Evolutionary conservation across 768 basidiomycete genomes (phyloP).

Genomic region (Mycena pura): DNA sequence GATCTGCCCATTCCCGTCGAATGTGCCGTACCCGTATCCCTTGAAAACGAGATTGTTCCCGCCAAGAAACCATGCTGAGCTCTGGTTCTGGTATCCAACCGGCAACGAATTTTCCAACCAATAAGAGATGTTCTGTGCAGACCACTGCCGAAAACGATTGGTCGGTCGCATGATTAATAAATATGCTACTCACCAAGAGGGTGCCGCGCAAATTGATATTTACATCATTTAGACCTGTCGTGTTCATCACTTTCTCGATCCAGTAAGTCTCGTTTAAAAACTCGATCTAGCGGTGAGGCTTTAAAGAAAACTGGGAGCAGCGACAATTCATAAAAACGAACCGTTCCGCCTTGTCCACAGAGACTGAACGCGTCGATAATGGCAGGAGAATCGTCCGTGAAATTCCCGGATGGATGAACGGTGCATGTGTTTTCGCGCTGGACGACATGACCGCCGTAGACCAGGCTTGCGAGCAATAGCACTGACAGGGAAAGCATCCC

Average conservation of each 20-base stretch:
- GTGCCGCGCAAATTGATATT: constrained; percentile 42
- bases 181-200: constrained; percentile 37
- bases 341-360: constrained; percentile 12
- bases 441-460: constrained; percentile 3
- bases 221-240: constrained; percentile 41
- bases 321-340: background rate
- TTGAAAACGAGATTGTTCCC: constrained; percentile 38
- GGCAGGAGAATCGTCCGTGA: constrained; percentile 33
- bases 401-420: constrained; percentile 27
- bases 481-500: constrained; percentile 5
- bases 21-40: constrained; percentile 43
- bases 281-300: constrained; percentile 26
- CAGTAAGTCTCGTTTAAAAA: constrained; percentile 42
- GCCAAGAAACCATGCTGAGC: constrained; percentile 44
- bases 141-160: constrained; percentile 23
- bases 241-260: constrained; percentile 40
- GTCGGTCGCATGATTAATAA: too few relatives aligned
- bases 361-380: constrained; percentile 31
- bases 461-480: background rate
- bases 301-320: background rate
- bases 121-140: constrained; percentile 44
- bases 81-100: constrained; percentile 46
- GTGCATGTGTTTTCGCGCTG: constrained; percentile 21
- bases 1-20: constrained; percentile 49
- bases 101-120: constrained; percentile 43